Evolutionary conservation across 805 yeast genomes (phyloP).

Genomic region (Wickerhamiella hasegawae): DNA sequence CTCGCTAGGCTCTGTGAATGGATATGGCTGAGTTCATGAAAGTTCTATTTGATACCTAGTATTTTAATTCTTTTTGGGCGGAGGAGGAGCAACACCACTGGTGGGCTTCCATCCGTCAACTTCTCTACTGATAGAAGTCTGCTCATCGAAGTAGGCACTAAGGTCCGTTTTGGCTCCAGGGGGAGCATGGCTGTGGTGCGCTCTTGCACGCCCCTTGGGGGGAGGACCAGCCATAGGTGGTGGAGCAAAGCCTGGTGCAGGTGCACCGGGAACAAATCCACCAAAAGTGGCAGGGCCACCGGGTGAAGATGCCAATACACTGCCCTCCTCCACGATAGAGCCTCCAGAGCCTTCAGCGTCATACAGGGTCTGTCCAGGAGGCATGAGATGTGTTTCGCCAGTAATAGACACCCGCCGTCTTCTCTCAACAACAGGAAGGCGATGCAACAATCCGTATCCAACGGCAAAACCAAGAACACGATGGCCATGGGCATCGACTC

Average conservation of each 20-base stretch:
- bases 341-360: constrained; percentile 6
- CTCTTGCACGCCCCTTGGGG: background rate
- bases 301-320: too few species aligned
- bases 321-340: background rate
- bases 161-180: constrained; percentile 4
- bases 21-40: too few species aligned
- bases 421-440: constrained; percentile 51
- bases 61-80: background rate
- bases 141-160: constrained; percentile 15
- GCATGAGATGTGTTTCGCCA: background rate
- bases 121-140: constrained; percentile 12
- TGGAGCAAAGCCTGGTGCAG: constrained; percentile 2
- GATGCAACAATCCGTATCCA: constrained; percentile 80
- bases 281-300: background rate
- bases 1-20: too few species aligned
- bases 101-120: constrained; percentile 10
- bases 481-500: constrained; percentile 64
- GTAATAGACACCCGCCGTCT: too few species aligned
- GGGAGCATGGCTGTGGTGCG: background rate
- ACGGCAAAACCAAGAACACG: constrained; percentile 89
- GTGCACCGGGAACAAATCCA: background rate
- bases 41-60: too few species aligned
- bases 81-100: constrained; percentile 1
- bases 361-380: constrained; percentile 14
- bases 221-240: background rate